These are phyloP conservation scores for Cornus suecica DNA, from an alignment of 148 eudicot species.

Conservation along the genomic window DNA sequence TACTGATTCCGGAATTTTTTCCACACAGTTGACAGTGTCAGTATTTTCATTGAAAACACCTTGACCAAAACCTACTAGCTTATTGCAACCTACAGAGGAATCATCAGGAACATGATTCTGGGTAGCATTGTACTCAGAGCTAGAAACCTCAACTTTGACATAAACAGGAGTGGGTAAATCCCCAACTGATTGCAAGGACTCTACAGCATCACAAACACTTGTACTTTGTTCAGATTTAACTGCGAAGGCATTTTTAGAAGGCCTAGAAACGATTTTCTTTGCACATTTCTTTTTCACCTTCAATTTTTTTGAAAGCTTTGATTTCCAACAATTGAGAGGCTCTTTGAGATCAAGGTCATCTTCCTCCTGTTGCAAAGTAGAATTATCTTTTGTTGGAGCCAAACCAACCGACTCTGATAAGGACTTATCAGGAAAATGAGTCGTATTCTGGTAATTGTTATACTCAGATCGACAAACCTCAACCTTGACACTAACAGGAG, in stretches of 20 bases:
- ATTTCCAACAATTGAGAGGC: constrained; percentile 58
- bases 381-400: constrained; percentile 32
- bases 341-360: constrained; percentile 56
- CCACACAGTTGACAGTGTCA: neutral
- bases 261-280: constrained; percentile 10
- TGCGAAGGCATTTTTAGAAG: constrained; percentile 12
- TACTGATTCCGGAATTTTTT: constrained; percentile 6
- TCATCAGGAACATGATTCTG: constrained; percentile 12
- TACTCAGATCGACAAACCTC: constrained; percentile 32
- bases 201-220: constrained; percentile 25
- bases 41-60: constrained; percentile 1
- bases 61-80: neutral
- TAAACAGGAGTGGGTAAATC: constrained; percentile 13
- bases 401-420: neutral
- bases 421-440: no score
- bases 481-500: constrained; percentile 26
- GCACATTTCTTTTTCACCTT: constrained; percentile 35
- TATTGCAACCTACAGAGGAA: constrained; percentile 12
- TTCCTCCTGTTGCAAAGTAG: constrained; percentile 27
- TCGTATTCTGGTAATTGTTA: constrained; percentile 15
- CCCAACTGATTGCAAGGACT: constrained; percentile 14
- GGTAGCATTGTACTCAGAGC: constrained; percentile 16
- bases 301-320: constrained; percentile 35
- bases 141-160: constrained; percentile 39
- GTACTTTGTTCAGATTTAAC: constrained; percentile 25